Base-by-base conservation (phyloP, 352 stramenopile genomes). In the Globisporangium takayamanum region DNA sequence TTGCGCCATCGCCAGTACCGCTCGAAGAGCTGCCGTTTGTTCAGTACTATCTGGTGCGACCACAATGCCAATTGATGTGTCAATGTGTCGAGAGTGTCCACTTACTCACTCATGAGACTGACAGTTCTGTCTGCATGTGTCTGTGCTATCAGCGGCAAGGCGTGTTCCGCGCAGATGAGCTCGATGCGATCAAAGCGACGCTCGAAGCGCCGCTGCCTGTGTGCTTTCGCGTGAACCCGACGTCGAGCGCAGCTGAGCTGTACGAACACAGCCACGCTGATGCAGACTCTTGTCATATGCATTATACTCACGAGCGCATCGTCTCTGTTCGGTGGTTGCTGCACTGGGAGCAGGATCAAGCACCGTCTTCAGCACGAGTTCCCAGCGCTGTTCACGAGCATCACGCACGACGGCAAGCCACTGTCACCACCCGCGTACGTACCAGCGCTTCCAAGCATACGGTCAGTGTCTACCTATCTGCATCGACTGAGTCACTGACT, bases 141-240 rank as follows among this genome's bases (percentile, higher is more conserved):
- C n/a, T 20, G 26, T 41, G 14, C 4, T 3, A 58, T 6, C 52
- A 89, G 77, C 67, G 50, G 6, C 80, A 91, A 80, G 75, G 80
- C 18, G 65, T 91, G 22, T 88, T 91, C 58, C 59, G 37, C 5
- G 50, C 50, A 0, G 72, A 80, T 8, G 65, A 87, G 53, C 62
- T 77, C 49, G 66, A 62, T 11, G 51, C 64, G 15, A 79, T 86
- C 64, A 70, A 73, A 45, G 59, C 60, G 20, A 87, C 77, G 18
- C 68, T 91, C 22, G 55, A 80, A 25, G 68, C 68, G 49, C 75
- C 78, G 39, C 67, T 91, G 53, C 80, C 80, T 11, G 76, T 80
- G 39, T 91, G 80, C 68, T 91, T 91, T 54, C 73, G 80, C 25
- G 68, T 91, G 36, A 91, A 86, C 42, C 75, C 78, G 16, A 84